These are phyloP conservation scores for Plasmodium gaboni DNA, from an alignment of 169 alveolate genomes.

Conservation along the genomic window DNA sequence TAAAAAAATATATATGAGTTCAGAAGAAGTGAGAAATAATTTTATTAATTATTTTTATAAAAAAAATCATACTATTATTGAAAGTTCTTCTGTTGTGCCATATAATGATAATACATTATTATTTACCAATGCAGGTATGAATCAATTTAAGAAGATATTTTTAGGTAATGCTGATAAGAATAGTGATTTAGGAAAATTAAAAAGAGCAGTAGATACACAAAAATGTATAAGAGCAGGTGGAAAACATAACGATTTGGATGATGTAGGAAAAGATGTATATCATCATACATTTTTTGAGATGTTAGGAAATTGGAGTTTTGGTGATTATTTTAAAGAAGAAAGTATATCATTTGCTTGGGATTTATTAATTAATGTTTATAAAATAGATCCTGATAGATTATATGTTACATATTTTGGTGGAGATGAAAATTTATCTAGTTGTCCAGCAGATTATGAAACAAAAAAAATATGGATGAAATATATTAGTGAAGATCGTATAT, in stretches of 20 bases:
- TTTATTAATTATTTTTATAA: conserved; percentile 86
- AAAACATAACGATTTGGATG: conserved; percentile 91
- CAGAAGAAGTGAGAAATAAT: conserved; percentile 80
- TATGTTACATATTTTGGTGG: conserved; percentile 97
- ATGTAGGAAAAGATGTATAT: conserved; percentile 96
- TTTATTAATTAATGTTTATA: conserved; percentile 91
- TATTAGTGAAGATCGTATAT: conserved; percentile 85
- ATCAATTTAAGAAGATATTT: conserved; percentile 93
- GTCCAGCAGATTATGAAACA: conserved; percentile 92
- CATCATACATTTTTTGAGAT: conserved; percentile 97
- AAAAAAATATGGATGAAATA: conserved; percentile 91
- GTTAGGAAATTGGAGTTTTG: conserved; percentile 98
- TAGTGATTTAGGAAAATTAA: conserved; percentile 92
- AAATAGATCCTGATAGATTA: conserved; percentile 86
- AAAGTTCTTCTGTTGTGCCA: conserved; percentile 91
- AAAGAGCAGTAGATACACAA: conserved; percentile 94
- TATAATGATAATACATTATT: conserved; percentile 94
- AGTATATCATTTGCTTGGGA: conserved; percentile 95
- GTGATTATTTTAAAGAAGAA: conserved; percentile 95
- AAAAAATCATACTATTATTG: conserved; percentile 81
- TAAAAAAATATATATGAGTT: not conserved
- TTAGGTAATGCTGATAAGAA: conserved; percentile 91
- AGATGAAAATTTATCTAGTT: conserved; percentile 90
- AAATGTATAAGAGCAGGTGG: conserved; percentile 97
- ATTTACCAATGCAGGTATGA: conserved; percentile 96